Percentiles rank a stretch among this genome's conserved stretches.
phyloP scores from a whole-genome alignment of 257 asterid species.

The Solanum sejunctum region DNA sequence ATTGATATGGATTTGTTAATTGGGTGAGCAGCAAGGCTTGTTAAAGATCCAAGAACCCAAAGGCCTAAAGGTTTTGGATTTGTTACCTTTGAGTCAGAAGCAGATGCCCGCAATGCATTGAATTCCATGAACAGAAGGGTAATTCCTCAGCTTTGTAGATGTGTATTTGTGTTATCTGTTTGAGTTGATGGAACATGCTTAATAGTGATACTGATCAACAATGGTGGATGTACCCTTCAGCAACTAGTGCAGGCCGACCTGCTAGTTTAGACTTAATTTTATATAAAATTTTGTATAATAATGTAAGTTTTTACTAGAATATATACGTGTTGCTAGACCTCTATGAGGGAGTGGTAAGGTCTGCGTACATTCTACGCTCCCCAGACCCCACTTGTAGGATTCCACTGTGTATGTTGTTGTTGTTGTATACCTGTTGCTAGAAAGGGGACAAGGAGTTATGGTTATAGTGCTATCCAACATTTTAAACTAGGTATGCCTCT shows the following conservation, averaged over 20 bases:
- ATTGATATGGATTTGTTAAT: neutral
- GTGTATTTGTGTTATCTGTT: neutral
- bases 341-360: too few relatives aligned
- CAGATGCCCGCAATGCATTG: constrained; percentile 48
- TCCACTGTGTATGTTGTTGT: too few relatives aligned
- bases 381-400: too few relatives aligned
- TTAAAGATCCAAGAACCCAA: constrained; percentile 43
- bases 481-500: neutral
- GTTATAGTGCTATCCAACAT: neutral
- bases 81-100: constrained; percentile 43
- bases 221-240: neutral
- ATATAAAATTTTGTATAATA: neutral
- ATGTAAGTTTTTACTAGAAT: neutral
- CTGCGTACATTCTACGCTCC: too few relatives aligned
- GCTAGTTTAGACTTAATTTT: neutral
- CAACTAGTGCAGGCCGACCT: neutral
- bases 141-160: neutral
- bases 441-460: neutral
- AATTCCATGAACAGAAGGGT: constrained; percentile 63
- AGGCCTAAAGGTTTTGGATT: constrained; percentile 77
- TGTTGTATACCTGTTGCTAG: neutral
- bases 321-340: neutral
- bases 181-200: neutral
- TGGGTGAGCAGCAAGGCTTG: constrained; percentile 42
- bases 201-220: neutral